Conservation (phyloP, 116 monocot genomes). For the Zostera marina region DNA sequence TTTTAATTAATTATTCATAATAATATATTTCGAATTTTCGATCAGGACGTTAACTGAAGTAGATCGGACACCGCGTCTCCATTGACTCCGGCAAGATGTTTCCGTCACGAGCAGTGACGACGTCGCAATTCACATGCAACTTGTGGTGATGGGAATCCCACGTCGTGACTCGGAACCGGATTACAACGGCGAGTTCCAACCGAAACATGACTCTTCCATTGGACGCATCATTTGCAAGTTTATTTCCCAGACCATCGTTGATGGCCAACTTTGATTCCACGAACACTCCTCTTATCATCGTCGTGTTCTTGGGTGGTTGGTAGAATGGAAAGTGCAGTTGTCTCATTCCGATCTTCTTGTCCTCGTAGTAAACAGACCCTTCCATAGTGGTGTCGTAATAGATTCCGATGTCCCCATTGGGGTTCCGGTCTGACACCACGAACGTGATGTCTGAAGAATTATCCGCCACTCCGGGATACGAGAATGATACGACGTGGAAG, state of each 20-base stretch:
- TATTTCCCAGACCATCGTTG: background rate
- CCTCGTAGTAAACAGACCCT: slow-evolving; percentile 19
- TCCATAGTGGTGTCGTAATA: slow-evolving; percentile 36
- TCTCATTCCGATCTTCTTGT: slow-evolving; percentile 16
- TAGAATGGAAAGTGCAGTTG: slow-evolving; percentile 13
- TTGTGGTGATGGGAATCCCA: slow-evolving; percentile 42
- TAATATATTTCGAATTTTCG: too few species aligned
- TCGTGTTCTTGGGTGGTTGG: slow-evolving; percentile 46
- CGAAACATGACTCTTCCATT: slow-evolving; percentile 23
- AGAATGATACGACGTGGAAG: slow-evolving; percentile 40
- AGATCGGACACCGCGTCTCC: slow-evolving; percentile 33
- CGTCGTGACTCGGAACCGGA: slow-evolving; percentile 42
- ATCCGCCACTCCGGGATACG: slow-evolving; percentile 10
- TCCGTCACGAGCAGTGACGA: slow-evolving; percentile 38
- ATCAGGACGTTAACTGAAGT: slow-evolving; percentile 17
- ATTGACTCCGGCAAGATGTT: slow-evolving; percentile 12
- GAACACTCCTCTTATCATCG: slow-evolving; percentile 18
- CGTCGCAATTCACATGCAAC: slow-evolving; percentile 48
- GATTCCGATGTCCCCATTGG: slow-evolving; percentile 66
- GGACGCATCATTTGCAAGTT: slow-evolving; percentile 1
- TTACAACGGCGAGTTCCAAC: slow-evolving; percentile 29
- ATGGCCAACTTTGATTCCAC: background rate
- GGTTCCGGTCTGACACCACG: slow-evolving; percentile 46
- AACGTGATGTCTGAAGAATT: slow-evolving; percentile 14
- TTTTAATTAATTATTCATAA: too few species aligned